A percentile compares a stretch with the other conserved stretches of the same genome.
phyloP scores from a whole-genome alignment of 1,139 yeast species.

The Kodamaea sp. region DNA sequence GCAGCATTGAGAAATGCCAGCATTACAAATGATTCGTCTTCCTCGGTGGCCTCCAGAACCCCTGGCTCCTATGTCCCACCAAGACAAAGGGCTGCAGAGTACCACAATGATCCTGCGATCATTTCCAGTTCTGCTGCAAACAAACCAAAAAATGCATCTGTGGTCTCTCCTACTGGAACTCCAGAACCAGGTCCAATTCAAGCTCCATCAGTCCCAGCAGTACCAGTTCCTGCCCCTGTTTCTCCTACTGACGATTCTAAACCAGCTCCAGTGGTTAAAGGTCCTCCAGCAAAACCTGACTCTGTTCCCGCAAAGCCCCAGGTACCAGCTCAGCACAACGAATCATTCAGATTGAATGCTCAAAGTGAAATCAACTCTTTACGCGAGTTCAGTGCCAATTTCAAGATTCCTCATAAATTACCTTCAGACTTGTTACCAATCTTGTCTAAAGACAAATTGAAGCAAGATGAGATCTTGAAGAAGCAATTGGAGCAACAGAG shows the following conservation, averaged over 20 bases:
- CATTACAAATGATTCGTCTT: constrained; percentile 17
- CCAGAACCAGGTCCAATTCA: constrained; percentile 1
- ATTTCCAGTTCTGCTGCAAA: constrained; percentile 51
- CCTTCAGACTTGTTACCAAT: constrained; percentile 80
- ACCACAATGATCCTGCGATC: constrained; percentile 78
- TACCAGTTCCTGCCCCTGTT: constrained; percentile 1
- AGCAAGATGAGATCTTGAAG: constrained; percentile 60
- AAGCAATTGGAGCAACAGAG: constrained; percentile 29
- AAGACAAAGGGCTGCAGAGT: constrained; percentile 62
- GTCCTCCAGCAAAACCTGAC: constrained; percentile 25
- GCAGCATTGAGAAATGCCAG: constrained; percentile 53
- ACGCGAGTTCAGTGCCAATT: constrained; percentile 78
- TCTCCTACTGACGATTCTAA: background rate
- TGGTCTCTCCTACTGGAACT: background rate
- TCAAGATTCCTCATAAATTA: constrained; percentile 72
- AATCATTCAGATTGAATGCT: constrained; percentile 51
- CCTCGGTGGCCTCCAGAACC: constrained; percentile 8
- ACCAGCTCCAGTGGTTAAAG: constrained; percentile 4
- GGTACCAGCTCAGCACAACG: constrained; percentile 27
- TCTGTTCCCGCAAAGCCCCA: constrained; percentile 40
- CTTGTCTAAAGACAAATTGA: constrained; percentile 63
- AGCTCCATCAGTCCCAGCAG: constrained; percentile 4
- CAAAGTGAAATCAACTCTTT: constrained; percentile 77
- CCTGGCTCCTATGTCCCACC: constrained; percentile 61
- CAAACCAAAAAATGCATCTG: constrained; percentile 9